phyloP scores from a whole-genome alignment of 768 basidiomycete genomes.

The Leucosporidium yakuticum region DNA sequence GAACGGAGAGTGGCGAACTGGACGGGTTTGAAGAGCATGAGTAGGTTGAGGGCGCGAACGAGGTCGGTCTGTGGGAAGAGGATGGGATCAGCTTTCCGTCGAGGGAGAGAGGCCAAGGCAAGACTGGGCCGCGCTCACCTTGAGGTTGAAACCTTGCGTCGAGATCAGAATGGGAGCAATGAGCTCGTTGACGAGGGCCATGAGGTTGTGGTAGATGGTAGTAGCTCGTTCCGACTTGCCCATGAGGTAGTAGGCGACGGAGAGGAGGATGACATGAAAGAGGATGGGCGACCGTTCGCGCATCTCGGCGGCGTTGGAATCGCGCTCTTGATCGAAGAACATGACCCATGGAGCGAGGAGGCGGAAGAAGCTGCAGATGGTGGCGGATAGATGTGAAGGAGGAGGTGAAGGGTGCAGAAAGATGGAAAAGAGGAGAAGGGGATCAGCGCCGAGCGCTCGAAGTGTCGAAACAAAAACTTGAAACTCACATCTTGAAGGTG shows the following conservation, averaged over 20 bases:
- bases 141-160: not conserved
- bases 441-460: not conserved
- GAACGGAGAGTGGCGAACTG: not conserved
- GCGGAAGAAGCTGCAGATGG: not conserved
- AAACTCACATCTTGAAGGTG: constrained; percentile 5
- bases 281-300: constrained; percentile 15
- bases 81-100: no score
- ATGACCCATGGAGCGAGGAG: not conserved
- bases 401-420: no score
- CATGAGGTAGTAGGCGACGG: constrained; percentile 6
- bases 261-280: constrained; percentile 19
- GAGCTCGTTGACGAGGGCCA: constrained; percentile 8
- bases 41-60: not conserved
- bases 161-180: constrained; percentile 1
- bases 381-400: no score
- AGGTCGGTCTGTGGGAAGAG: not conserved
- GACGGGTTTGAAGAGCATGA: constrained; percentile 6
- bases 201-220: constrained; percentile 1
- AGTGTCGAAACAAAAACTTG: no score
- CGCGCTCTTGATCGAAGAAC: not conserved
- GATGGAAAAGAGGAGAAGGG: no score
- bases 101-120: not conserved
- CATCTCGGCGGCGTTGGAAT: not conserved
- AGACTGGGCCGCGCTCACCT: no score
- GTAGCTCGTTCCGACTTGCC: not conserved